A percentile compares a stretch with the other conserved stretches of the same genome.
Conservation (phyloP, 2,329 filamentous ascomycete genomes). For the Cladophialophora immunda region DNA sequence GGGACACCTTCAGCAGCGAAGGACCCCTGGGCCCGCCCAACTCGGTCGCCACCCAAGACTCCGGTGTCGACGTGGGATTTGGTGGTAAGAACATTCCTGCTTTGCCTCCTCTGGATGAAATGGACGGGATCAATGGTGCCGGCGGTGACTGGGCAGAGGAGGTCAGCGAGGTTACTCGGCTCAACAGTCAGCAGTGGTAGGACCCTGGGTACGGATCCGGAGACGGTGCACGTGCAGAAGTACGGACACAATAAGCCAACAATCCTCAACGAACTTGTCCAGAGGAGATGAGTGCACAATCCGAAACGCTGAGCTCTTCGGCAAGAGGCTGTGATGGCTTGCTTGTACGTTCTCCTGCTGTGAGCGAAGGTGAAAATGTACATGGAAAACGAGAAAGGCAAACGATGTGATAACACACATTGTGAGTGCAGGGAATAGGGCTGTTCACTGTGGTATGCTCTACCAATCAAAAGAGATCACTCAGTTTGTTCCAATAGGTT, state of each 20-base stretch:
- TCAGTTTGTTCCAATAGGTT: too few species aligned
- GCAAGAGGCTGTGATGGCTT: background rate
- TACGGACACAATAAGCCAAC: background rate
- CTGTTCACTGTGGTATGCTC: too few species aligned
- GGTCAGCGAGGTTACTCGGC: conserved; percentile 26
- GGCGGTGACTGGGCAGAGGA: conserved; percentile 37
- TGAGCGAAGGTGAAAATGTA: background rate
- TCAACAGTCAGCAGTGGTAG: conserved; percentile 18
- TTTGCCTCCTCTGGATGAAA: conserved; percentile 13
- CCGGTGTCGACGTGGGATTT: background rate
- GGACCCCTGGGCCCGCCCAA: conserved; percentile 11
- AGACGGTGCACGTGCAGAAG: background rate
- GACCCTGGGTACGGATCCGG: background rate
- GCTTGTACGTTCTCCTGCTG: background rate
- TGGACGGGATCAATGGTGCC: conserved; percentile 13
- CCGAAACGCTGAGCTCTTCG: background rate
- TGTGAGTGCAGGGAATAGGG: too few species aligned
- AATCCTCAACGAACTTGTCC: background rate
- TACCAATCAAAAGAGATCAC: too few species aligned
- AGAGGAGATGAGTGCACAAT: background rate
- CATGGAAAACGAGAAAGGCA: background rate
- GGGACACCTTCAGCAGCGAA: conserved; percentile 14
- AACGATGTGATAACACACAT: background rate
- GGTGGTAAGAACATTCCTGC: conserved; percentile 6
- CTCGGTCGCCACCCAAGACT: conserved; percentile 11